Conservation (phyloP, 1,139 yeast genomes). For the Zygoascus meyerae region DNA sequence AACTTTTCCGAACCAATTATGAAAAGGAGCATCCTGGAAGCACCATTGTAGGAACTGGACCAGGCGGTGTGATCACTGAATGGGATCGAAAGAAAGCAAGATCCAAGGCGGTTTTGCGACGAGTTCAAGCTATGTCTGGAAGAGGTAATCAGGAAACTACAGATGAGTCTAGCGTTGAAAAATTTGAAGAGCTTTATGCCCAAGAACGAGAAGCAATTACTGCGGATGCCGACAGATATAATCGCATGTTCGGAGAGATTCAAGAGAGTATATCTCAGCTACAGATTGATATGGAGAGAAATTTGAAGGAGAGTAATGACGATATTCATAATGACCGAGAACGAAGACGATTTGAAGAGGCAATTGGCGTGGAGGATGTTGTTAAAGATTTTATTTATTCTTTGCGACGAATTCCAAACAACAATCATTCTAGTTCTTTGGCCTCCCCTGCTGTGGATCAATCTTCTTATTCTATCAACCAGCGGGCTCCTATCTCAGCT, state of each 20-base stretch:
- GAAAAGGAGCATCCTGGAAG: conserved; percentile 63
- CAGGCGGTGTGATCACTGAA: conserved; percentile 78
- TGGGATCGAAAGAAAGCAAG: conserved; percentile 72
- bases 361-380: conserved; percentile 66
- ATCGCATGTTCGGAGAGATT: conserved; percentile 59
- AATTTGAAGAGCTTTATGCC: conserved; percentile 51
- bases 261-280: conserved; percentile 67
- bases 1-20: conserved; percentile 50
- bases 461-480: neutral
- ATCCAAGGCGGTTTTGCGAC: conserved; percentile 70
- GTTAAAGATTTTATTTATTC: conserved; percentile 60
- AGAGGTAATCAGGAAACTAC: conserved; percentile 45
- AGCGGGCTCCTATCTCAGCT: conserved; percentile 7
- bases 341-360: conserved; percentile 76
- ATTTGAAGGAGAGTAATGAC: conserved; percentile 32
- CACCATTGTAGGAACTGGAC: conserved; percentile 71
- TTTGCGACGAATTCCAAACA: conserved; percentile 35
- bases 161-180: conserved; percentile 39
- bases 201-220: conserved; percentile 51
- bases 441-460: conserved; percentile 8
- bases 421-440: neutral
- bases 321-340: conserved; percentile 46
- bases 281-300: conserved; percentile 53
- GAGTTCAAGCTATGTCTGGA: conserved; percentile 93
- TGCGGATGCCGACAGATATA: conserved; percentile 49